These are phyloP conservation scores for Phoenix dactylifera DNA, from an alignment of 176 grass and related monocot genomes.

Conservation along the genomic window DNA sequence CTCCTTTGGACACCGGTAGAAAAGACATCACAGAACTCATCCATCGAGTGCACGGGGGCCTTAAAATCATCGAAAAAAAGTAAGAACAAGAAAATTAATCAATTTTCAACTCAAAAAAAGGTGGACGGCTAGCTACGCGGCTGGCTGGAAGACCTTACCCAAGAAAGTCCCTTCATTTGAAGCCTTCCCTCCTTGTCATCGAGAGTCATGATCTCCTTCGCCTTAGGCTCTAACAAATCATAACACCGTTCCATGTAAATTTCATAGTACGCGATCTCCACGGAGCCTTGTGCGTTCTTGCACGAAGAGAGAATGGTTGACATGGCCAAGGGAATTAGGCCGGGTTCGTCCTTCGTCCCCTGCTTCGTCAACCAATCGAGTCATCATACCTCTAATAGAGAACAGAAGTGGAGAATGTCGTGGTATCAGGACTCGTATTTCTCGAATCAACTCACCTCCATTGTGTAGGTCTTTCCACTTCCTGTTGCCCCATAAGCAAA, in stretches of 20 bases:
- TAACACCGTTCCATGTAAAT: constrained; percentile 91
- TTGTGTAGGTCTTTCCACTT: constrained; percentile 90
- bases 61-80: constrained; percentile 19
- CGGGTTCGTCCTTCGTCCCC: constrained; percentile 53
- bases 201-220: constrained; percentile 68
- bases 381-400: no score
- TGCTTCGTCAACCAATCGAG: constrained; percentile 2
- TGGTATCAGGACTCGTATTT: no score
- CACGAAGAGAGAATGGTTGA: constrained; percentile 43
- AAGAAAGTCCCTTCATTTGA: constrained; percentile 74
- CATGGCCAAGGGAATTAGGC: constrained; percentile 60
- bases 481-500: constrained; percentile 83
- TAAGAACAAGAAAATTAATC: neutral
- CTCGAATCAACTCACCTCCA: constrained; percentile 38
- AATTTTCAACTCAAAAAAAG: neutral
- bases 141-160: constrained; percentile 31
- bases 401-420: no score
- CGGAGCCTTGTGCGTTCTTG: constrained; percentile 37
- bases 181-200: constrained; percentile 73
- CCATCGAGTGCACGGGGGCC: constrained; percentile 58
- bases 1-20: constrained; percentile 71
- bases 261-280: constrained; percentile 80
- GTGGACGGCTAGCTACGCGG: no score
- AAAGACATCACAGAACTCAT: constrained; percentile 61
- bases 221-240: constrained; percentile 80